These are phyloP conservation scores for Colletotrichum truncatum DNA, from an alignment of 2,329 filamentous ascomycete genomes.

Conservation along the genomic window DNA sequence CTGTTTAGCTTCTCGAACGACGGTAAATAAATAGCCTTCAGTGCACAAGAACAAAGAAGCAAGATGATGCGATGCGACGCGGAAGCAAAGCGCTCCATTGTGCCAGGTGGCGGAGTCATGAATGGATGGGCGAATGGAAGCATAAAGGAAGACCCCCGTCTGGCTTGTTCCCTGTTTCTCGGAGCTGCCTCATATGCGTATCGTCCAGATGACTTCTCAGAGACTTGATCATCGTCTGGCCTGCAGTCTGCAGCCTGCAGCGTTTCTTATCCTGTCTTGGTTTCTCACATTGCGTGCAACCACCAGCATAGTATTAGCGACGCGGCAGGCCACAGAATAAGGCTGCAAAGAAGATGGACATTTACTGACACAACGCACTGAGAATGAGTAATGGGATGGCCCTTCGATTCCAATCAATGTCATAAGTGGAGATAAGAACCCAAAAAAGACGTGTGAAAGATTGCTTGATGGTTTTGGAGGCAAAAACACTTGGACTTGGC, in stretches of 20 bases:
- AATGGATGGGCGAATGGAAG: slow-evolving; percentile 20
- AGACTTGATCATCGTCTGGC: neutral
- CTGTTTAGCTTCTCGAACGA: neutral
- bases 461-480: slow-evolving; percentile 1
- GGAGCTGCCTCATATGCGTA: slow-evolving; percentile 16
- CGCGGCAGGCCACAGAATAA: slow-evolving; percentile 4
- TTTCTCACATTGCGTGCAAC: slow-evolving; percentile 1
- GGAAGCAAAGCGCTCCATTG: slow-evolving; percentile 11
- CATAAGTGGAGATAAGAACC: neutral
- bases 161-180: slow-evolving; percentile 17
- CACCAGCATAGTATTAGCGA: neutral
- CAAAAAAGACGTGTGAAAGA: slow-evolving; percentile 4
- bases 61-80: slow-evolving; percentile 6
- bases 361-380: slow-evolving; percentile 2
- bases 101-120: slow-evolving; percentile 17
- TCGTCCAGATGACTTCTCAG: slow-evolving; percentile 13
- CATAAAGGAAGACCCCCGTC: slow-evolving; percentile 21
- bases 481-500: too few relatives aligned
- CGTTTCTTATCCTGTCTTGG: neutral
- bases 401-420: neutral
- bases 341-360: slow-evolving; percentile 2
- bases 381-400: neutral
- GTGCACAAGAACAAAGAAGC: neutral
- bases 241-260: neutral
- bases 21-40: neutral